A percentile compares a stretch with the other conserved stretches of the same genome.
These are phyloP conservation scores for Pharnaceum exiguum DNA, from an alignment of 148 eudicot genomes.

Conservation along the genomic window DNA sequence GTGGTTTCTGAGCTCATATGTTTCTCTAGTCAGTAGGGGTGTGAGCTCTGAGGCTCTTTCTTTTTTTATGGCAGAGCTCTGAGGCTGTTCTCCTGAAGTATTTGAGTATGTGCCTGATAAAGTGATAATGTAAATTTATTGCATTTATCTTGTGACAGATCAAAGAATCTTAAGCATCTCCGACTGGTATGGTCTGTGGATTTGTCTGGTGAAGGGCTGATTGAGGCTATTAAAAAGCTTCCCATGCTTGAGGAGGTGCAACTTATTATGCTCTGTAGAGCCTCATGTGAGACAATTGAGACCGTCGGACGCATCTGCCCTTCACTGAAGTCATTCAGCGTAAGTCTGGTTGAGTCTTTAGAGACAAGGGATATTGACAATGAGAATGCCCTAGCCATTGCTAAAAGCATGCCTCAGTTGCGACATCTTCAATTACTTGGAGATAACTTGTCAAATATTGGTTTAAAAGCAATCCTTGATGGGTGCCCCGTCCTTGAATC, in stretches of 20 bases:
- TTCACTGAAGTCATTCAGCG: slow-evolving; percentile 42
- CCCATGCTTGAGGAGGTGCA: slow-evolving; percentile 57
- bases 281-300: slow-evolving; percentile 28
- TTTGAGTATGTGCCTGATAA: no score
- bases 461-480: slow-evolving; percentile 45
- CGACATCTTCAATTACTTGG: slow-evolving; percentile 43
- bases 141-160: slow-evolving; percentile 32
- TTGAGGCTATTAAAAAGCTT: slow-evolving; percentile 36
- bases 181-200: slow-evolving; percentile 27
- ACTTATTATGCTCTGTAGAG: slow-evolving; percentile 19
- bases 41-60: no score
- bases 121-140: no score
- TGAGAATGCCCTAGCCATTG: slow-evolving; percentile 39
- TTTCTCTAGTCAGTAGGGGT: no score
- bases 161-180: slow-evolving; percentile 47
- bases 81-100: background rate
- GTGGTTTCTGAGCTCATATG: no score
- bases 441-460: slow-evolving; percentile 31
- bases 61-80: no score
- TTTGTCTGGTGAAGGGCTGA: slow-evolving; percentile 30
- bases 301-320: slow-evolving; percentile 46
- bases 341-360: slow-evolving; percentile 24
- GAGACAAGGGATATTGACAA: slow-evolving; percentile 3
- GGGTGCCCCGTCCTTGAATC: slow-evolving; percentile 41
- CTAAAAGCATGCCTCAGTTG: slow-evolving; percentile 36